Percentiles rank a stretch among this genome's conserved stretches.
phyloP scores from a whole-genome alignment of 1,284 basidiomycete genomes.

The Amylostereum chailletii region DNA sequence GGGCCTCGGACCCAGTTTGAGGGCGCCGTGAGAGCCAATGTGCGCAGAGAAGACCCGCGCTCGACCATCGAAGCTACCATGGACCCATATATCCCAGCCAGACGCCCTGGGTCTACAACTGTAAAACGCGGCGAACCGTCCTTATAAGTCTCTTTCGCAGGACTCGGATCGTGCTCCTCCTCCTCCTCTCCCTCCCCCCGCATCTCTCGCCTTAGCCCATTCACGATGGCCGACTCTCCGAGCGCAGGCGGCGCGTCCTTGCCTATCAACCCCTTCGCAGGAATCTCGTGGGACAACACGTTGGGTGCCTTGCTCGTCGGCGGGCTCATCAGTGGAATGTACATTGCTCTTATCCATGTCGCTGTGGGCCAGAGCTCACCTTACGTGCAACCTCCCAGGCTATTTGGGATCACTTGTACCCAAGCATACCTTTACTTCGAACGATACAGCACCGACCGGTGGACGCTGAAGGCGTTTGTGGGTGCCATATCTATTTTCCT shows the following conservation, averaged over 20 bases:
- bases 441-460: constrained; percentile 28
- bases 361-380: background rate
- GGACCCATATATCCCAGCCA: too few relatives aligned
- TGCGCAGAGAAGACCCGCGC: too few relatives aligned
- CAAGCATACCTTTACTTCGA: constrained; percentile 47
- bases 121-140: too few relatives aligned
- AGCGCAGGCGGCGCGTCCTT: background rate
- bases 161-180: too few relatives aligned
- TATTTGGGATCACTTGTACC: constrained; percentile 49
- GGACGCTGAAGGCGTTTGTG: constrained; percentile 31
- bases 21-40: too few relatives aligned
- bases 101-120: too few relatives aligned
- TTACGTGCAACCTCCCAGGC: constrained; percentile 20
- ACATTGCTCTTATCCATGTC: constrained; percentile 1
- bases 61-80: too few relatives aligned
- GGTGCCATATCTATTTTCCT: constrained; percentile 9
- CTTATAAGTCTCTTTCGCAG: too few relatives aligned
- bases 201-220: too few relatives aligned
- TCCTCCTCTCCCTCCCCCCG: too few relatives aligned
- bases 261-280: constrained; percentile 4
- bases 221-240: too few relatives aligned
- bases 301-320: constrained; percentile 17
- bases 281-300: constrained; percentile 7
- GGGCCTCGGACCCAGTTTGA: too few relatives aligned
- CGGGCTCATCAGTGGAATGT: constrained; percentile 18